Evolutionary conservation across 2,329 filamentous ascomycete genomes (phyloP), one percentile per base, ranked within the genome.

Genomic region (Verticillium nubilum): DNA sequence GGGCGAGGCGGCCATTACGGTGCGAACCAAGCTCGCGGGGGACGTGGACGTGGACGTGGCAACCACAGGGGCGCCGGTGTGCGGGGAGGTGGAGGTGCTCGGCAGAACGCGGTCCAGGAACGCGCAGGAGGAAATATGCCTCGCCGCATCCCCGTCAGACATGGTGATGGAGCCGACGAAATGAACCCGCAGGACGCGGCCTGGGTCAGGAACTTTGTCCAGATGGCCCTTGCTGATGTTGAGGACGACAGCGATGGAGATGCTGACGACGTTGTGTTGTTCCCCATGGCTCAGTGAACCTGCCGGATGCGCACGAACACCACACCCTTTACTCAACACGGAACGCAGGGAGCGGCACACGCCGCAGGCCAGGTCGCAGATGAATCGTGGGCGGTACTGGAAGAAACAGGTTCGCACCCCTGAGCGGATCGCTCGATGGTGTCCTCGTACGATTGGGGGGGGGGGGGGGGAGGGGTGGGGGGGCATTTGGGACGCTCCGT

Each of bases 181-280:
- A 70, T 84, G 56, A 73, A 82, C 63, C 72, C 75, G n/a, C 70
- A 68, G 23, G 76, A 83, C 60, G 75, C 75, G 62, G 80, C 78
- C 33, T 85, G 82, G 82, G 73, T 85, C 52, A 75, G 80, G 54
- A 76, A 77, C 58, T 84, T 85, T 67, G 80, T 85, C 55, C 77
- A 78, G 68, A 75, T 83, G 65, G 82, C 82, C 3, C 72, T 84
- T 58, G 72, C 79, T 33, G 82, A 85, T 64, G 73, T 79, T 62
- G 82, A 85, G 68, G 77, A 83, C 65, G 74, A 78, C 56, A 71
- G 75, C 58, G 78, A 79, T 55, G 78, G 74, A 47, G 78, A 77
- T 56, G 54, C 19, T 17, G 26, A 54, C 54, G 27, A 31, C 5
- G 17, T 26, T 25, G 26, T 26, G 2, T 33, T 33, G 4, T 26